A percentile compares a stretch with the other conserved stretches of the same genome.
phyloP scores from a whole-genome alignment of 805 yeast species.

The Phaffomyces antillensis region DNA sequence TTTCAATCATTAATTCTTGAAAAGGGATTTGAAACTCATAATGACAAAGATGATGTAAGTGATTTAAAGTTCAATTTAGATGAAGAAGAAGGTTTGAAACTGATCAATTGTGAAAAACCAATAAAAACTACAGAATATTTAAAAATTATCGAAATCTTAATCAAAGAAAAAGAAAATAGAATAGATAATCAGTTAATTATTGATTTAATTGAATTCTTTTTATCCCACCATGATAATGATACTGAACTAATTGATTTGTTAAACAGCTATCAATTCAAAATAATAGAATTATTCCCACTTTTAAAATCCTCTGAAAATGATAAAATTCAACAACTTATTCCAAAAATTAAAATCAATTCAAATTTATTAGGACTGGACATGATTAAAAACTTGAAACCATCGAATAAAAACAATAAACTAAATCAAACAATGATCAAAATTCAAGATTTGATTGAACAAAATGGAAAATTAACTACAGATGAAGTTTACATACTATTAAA shows the following conservation, averaged over 20 bases:
- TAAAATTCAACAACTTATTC: neutral
- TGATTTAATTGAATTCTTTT: slow-evolving; percentile 20
- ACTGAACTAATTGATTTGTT: neutral
- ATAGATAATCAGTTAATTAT: slow-evolving; percentile 1
- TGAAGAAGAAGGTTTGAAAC: slow-evolving; percentile 25
- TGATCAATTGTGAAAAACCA: slow-evolving; percentile 23
- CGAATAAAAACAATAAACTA: slow-evolving; percentile 10
- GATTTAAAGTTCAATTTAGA: slow-evolving; percentile 8
- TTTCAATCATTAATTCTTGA: slow-evolving; percentile 21
- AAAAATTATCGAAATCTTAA: slow-evolving; percentile 20
- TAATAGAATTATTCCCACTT: neutral
- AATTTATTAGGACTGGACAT: neutral
- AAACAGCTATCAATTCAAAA: neutral
- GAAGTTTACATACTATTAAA: slow-evolving; percentile 22
- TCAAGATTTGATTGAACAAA: slow-evolving; percentile 6
- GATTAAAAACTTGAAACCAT: neutral
- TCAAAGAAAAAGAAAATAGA: slow-evolving; percentile 7
- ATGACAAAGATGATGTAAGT: neutral
- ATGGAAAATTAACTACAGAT: slow-evolving; percentile 15
- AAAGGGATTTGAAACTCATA: slow-evolving; percentile 1
- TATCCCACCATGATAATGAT: slow-evolving; percentile 7
- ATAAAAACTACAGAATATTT: slow-evolving; percentile 23
- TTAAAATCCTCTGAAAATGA: neutral
- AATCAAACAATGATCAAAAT: slow-evolving; percentile 8
- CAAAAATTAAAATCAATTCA: neutral